phyloP scores from a whole-genome alignment of 768 basidiomycete genomes.

The Psilocybe subaeruginosa region DNA sequence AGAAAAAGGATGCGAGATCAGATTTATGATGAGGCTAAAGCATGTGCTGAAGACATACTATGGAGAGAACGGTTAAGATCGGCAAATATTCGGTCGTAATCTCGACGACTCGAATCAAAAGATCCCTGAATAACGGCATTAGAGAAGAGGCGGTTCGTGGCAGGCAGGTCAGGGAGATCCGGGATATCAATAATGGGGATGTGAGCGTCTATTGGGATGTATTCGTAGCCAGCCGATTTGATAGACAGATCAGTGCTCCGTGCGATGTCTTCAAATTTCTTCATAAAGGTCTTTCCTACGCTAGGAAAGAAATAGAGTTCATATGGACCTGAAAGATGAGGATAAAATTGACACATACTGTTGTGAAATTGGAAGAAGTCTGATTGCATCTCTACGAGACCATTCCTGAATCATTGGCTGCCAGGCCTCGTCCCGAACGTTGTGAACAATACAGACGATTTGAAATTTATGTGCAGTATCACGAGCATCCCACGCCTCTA shows the following conservation, averaged over 20 bases:
- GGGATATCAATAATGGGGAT: conserved; percentile 7
- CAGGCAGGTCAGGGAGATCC: not conserved
- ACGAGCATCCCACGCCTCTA: conserved; percentile 8
- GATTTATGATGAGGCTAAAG: not conserved
- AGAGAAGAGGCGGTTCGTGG: conserved; percentile 7
- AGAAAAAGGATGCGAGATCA: no score
- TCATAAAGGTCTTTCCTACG: conserved; percentile 2
- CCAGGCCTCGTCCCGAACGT: conserved; percentile 3
- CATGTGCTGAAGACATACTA: not conserved
- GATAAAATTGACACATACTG: conserved; percentile 1
- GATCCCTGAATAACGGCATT: conserved; percentile 12
- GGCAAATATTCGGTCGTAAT: conserved; percentile 9
- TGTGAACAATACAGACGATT: conserved; percentile 9
- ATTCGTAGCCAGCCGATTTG: conserved; percentile 8
- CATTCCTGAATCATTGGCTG: conserved; percentile 6
- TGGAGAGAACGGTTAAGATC: conserved; percentile 7
- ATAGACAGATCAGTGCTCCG: not conserved
- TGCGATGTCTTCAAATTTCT: conserved; percentile 3
- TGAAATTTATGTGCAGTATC: conserved; percentile 9
- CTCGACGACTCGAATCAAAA: conserved; percentile 3
- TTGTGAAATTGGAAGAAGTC: conserved; percentile 9
- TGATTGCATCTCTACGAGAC: conserved; percentile 8
- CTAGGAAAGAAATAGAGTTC: not conserved
- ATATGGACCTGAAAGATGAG: no score
- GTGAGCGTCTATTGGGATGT: conserved; percentile 11